Base-by-base conservation (phyloP, 257 asterid species). In the Solanum chaucha region DNA sequence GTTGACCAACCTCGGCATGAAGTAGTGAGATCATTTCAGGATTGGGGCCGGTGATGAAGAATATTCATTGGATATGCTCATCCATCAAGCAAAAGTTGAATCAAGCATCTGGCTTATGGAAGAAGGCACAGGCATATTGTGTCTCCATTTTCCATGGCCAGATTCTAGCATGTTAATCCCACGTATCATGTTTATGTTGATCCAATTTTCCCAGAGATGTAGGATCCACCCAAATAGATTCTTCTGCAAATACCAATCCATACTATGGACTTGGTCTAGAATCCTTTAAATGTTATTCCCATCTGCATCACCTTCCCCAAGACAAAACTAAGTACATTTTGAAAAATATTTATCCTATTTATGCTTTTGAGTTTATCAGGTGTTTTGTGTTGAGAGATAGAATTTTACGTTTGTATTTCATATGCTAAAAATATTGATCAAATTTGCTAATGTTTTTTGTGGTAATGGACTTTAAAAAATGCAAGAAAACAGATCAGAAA, bases 81-180 rank as follows among this genome's bases (percentile, higher is more conserved):
- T 94, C 80, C 91, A 89, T 88, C 98, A 97, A 5, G 30, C 58
- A 10, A 93, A 94, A 91, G 99, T 97, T 0, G 96, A 95, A 91
- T 89, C 92, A 26, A 89, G 89, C 89, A 90, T 96, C 82, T 96
- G 97, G 98, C 90, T 91, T 64, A 78, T 94, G 2, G 98, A 96
- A 91, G 98, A 95, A 88, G 88, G 89, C 91, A 95, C 81, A 89
- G 97, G 28, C 90, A 75, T 22, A 90, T 93, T 38, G 36, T 94
- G 0, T 93, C 99, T 82, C 94, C 92, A 85, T 89, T 83, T 77
- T 88, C 90, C 84, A 90, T 95, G 22, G 89, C 91, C 13, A 88
- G 89, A 58, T 93, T 93, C 83, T 96, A 97, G 98, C 88, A 8
- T 28, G 89, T 71, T 44, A 93, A 94, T 87, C 87, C 92, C 22